Percentiles rank a stretch among this genome's conserved stretches.
phyloP scores from a whole-genome alignment of 2,329 filamentous ascomycete species.

The Scytalidium sp. region DNA sequence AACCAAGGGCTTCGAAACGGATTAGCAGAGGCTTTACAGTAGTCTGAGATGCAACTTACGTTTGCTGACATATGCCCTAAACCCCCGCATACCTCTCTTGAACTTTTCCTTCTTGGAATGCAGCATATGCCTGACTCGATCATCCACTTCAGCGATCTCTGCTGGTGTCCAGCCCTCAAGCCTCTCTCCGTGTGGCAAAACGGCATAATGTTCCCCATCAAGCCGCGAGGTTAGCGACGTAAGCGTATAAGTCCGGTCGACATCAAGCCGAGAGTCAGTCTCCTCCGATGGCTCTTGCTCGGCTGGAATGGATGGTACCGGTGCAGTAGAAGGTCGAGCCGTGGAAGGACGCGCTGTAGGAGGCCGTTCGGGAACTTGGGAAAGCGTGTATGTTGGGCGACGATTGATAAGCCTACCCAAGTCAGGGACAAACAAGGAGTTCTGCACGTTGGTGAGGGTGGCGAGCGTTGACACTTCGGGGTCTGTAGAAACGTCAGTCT shows the following conservation, averaged over 20 bases:
- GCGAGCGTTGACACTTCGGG: slow-evolving; percentile 67
- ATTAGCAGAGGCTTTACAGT: slow-evolving; percentile 10
- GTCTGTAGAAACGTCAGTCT: not conserved
- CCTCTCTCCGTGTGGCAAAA: slow-evolving; percentile 70
- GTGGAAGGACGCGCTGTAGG: not conserved
- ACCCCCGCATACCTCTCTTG: slow-evolving; percentile 76
- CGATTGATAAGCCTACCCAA: slow-evolving; percentile 72
- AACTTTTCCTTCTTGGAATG: slow-evolving; percentile 78
- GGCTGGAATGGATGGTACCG: slow-evolving; percentile 8
- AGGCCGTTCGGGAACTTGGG: slow-evolving; percentile 38
- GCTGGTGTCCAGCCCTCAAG: slow-evolving; percentile 72
- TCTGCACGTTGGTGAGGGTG: slow-evolving; percentile 84
- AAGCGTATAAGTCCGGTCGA: slow-evolving; percentile 22
- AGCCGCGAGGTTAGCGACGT: slow-evolving; percentile 66
- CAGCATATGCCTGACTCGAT: slow-evolving; percentile 81
- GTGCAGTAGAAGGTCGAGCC: too few species aligned
- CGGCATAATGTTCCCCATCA: slow-evolving; percentile 71
- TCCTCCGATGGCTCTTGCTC: slow-evolving; percentile 12
- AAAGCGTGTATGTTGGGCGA: slow-evolving; percentile 71
- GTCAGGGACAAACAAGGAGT: slow-evolving; percentile 81
- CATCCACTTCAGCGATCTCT: slow-evolving; percentile 75
- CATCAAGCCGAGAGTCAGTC: slow-evolving; percentile 10
- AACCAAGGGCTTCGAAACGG: slow-evolving; percentile 58
- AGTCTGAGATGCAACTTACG: slow-evolving; percentile 42
- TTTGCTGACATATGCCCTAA: slow-evolving; percentile 72